phyloP scores from a whole-genome alignment of 805 yeast species.

The Sugiyamaella floridensis region DNA sequence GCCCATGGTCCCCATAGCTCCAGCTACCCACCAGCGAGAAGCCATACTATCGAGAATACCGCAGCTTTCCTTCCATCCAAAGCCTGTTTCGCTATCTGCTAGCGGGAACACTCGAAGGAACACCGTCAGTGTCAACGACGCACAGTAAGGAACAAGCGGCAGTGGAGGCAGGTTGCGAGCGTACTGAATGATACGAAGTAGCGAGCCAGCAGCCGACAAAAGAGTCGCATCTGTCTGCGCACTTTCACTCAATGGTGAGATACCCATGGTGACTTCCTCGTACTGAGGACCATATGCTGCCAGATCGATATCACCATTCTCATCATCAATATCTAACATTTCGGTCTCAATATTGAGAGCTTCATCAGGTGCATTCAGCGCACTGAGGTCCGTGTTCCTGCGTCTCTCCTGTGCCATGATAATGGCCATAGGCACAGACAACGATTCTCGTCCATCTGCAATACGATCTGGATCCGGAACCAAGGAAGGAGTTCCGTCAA shows the following conservation, averaged over 20 bases:
- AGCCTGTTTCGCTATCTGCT: conserved; percentile 23
- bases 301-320: conserved; percentile 1
- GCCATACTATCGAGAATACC: conserved; percentile 24
- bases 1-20: conserved; percentile 32
- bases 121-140: conserved; percentile 32
- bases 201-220: conserved; percentile 25
- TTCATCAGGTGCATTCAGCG: not conserved
- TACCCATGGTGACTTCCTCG: not conserved
- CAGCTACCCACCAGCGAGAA: conserved; percentile 33
- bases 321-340: not conserved
- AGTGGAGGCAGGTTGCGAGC: conserved; percentile 26
- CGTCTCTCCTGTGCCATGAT: conserved; percentile 17
- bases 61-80: conserved; percentile 27
- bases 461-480: conserved; percentile 1
- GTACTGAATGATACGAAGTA: conserved; percentile 23
- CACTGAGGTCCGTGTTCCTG: not conserved
- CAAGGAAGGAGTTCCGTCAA: not conserved
- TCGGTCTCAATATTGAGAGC: not conserved
- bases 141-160: conserved; percentile 32
- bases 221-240: conserved; percentile 16
- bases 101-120: conserved; percentile 29
- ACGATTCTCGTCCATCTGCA: conserved; percentile 11
- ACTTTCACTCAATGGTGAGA: not conserved
- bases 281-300: conserved; percentile 1
- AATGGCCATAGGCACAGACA: conserved; percentile 18